Conservation (phyloP, 2,329 filamentous ascomycete genomes). For the Scedosporium aurantiacum region DNA sequence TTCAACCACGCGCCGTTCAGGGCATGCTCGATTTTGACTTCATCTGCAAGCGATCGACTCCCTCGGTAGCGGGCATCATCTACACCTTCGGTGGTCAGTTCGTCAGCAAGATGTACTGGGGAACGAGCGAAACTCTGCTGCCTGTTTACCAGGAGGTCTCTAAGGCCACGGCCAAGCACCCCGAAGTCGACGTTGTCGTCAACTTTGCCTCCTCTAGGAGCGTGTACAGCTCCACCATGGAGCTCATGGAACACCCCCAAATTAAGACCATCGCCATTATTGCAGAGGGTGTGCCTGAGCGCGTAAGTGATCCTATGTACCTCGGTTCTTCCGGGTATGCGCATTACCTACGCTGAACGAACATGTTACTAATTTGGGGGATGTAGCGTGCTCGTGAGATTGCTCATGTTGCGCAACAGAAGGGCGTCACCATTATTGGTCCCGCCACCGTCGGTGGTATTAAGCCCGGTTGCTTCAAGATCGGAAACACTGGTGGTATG, state of each 20-base stretch:
- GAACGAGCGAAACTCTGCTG: slow-evolving; percentile 95
- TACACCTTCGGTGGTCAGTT: slow-evolving; percentile 99
- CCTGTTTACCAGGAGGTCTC: slow-evolving; percentile 92
- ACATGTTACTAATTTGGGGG: not conserved
- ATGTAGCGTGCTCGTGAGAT: slow-evolving; percentile 88
- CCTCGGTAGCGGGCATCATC: slow-evolving; percentile 97
- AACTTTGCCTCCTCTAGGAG: slow-evolving; percentile 99
- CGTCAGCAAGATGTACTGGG: slow-evolving; percentile 99
- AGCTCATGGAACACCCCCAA: slow-evolving; percentile 93
- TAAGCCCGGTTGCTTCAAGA: slow-evolving; percentile 99
- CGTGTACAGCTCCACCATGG: slow-evolving; percentile 97
- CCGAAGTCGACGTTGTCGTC: slow-evolving; percentile 92
- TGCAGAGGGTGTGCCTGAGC: slow-evolving; percentile 96
- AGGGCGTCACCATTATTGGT: slow-evolving; percentile 97
- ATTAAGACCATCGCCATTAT: slow-evolving; percentile 99
- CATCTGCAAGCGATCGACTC: slow-evolving; percentile 97
- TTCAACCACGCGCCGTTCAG: slow-evolving; percentile 88
- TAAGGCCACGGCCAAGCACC: slow-evolving; percentile 94
- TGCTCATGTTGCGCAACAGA: slow-evolving; percentile 90
- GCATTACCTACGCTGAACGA: not conserved
- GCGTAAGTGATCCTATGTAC: slow-evolving; percentile 47
- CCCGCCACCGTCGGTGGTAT: slow-evolving; percentile 98
- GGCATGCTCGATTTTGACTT: slow-evolving; percentile 99
- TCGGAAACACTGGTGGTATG: slow-evolving; percentile 99
- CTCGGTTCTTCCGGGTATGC: not conserved